These are phyloP conservation scores for Chaetomiaceae sp. DNA, from an alignment of 2,329 filamentous ascomycete genomes.

Conservation along the genomic window DNA sequence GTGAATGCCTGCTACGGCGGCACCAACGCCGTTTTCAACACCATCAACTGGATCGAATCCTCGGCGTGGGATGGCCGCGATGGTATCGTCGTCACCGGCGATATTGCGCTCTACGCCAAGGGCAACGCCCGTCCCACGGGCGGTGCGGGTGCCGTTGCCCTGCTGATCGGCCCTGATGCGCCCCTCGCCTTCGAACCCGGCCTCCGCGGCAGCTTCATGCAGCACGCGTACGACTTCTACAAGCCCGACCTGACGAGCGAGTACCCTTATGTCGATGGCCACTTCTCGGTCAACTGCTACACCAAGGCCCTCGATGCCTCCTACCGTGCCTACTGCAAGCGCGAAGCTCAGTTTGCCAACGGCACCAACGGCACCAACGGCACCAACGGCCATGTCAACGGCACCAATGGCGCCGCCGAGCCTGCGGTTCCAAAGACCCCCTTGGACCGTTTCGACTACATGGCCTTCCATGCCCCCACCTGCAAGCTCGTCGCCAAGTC, in stretches of 20 bases:
- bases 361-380: slow-evolving; percentile 51
- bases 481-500: slow-evolving; percentile 87
- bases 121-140: slow-evolving; percentile 76
- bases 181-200: slow-evolving; percentile 74
- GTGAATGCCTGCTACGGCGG: slow-evolving; percentile 84
- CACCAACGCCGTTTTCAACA: slow-evolving; percentile 80
- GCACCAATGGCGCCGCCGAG: slow-evolving; percentile 33
- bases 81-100: slow-evolving; percentile 73
- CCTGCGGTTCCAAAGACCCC: slow-evolving; percentile 50
- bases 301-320: slow-evolving; percentile 73
- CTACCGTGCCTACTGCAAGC: slow-evolving; percentile 75
- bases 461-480: slow-evolving; percentile 77
- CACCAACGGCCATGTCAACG: slow-evolving; percentile 50
- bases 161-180: slow-evolving; percentile 74
- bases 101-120: slow-evolving; percentile 83
- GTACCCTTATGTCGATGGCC: slow-evolving; percentile 80
- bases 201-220: slow-evolving; percentile 74
- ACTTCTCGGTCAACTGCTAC: slow-evolving; percentile 80
- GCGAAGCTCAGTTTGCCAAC: slow-evolving; percentile 57
- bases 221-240: slow-evolving; percentile 86
- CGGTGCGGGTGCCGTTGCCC: slow-evolving; percentile 72
- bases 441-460: slow-evolving; percentile 78
- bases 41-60: slow-evolving; percentile 80
- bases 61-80: slow-evolving; percentile 82
- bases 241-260: slow-evolving; percentile 85